These are phyloP conservation scores for Alternaria postmessia DNA, from an alignment of 2,329 filamentous ascomycete species.

Conservation along the genomic window DNA sequence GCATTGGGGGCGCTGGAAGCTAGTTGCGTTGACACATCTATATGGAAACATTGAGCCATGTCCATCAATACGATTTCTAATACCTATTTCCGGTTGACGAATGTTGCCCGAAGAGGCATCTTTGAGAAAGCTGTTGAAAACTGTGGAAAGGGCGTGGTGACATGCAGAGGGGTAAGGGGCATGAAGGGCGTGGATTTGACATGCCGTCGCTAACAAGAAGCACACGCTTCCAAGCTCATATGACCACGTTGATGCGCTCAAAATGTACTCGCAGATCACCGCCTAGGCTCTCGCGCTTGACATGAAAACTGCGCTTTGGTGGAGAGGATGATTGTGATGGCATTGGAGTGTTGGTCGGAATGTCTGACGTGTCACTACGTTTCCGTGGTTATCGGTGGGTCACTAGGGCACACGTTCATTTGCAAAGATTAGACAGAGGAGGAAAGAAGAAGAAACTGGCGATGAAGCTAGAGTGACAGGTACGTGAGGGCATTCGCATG, in stretches of 20 bases:
- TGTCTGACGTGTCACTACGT: not conserved
- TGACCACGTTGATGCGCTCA: not conserved
- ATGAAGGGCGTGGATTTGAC: slow-evolving; percentile 2
- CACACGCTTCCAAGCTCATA: not conserved
- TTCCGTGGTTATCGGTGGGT: slow-evolving; percentile 6
- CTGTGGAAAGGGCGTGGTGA: not conserved
- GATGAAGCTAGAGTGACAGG: not conserved
- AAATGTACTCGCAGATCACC: not conserved
- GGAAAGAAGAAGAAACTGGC: not conserved
- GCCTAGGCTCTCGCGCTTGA: not conserved
- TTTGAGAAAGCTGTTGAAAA: not conserved
- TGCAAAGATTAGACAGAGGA: not conserved
- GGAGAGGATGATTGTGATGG: not conserved
- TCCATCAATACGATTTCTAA: not conserved
- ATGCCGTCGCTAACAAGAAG: not conserved
- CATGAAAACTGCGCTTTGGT: not conserved
- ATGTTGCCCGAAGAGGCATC: not conserved
- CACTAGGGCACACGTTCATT: not conserved
- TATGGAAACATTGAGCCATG: not conserved
- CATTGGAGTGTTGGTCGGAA: not conserved
- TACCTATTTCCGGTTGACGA: not conserved
- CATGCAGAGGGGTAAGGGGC: not conserved
- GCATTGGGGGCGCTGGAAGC: not conserved
- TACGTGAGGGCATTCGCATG: not conserved
- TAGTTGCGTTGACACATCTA: not conserved